These are phyloP conservation scores for Hyaloscypha variabilis DNA, from an alignment of 495 filamentous ascomycete species.

Conservation along the genomic window DNA sequence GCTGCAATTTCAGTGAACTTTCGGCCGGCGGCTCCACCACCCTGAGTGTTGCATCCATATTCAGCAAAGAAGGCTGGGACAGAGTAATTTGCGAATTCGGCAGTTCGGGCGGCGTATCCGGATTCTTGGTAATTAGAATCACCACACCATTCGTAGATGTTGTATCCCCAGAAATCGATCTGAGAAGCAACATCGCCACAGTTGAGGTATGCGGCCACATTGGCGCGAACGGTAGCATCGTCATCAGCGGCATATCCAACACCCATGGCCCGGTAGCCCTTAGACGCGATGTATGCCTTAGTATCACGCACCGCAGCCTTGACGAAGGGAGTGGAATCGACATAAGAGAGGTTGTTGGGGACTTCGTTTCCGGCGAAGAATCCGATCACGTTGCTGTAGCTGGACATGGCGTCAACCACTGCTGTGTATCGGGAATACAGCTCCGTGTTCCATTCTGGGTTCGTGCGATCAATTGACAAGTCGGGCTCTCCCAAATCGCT, in stretches of 20 bases:
- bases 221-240: constrained; percentile 53
- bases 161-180: constrained; percentile 80
- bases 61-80: constrained; percentile 77
- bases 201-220: constrained; percentile 69
- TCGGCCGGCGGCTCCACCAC: constrained; percentile 44
- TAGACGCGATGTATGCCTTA: constrained; percentile 68
- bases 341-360: constrained; percentile 60
- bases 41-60: constrained; percentile 67
- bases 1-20: constrained; percentile 66
- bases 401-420: constrained; percentile 64
- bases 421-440: constrained; percentile 63
- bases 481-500: constrained; percentile 62
- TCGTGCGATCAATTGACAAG: constrained; percentile 59
- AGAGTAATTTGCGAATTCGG: constrained; percentile 63
- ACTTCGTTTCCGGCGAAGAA: constrained; percentile 79
- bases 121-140: constrained; percentile 56
- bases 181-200: constrained; percentile 55
- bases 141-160: constrained; percentile 75
- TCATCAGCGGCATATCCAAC: constrained; percentile 74
- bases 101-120: constrained; percentile 58
- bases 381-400: constrained; percentile 71
- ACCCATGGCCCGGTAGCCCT: constrained; percentile 63
- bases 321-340: constrained; percentile 64
- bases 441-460: constrained; percentile 56
- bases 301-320: constrained; percentile 75